Evolutionary conservation across 768 basidiomycete species (phyloP), one percentile per base, ranked within the genome.

Genomic region (Pholiota molesta): DNA sequence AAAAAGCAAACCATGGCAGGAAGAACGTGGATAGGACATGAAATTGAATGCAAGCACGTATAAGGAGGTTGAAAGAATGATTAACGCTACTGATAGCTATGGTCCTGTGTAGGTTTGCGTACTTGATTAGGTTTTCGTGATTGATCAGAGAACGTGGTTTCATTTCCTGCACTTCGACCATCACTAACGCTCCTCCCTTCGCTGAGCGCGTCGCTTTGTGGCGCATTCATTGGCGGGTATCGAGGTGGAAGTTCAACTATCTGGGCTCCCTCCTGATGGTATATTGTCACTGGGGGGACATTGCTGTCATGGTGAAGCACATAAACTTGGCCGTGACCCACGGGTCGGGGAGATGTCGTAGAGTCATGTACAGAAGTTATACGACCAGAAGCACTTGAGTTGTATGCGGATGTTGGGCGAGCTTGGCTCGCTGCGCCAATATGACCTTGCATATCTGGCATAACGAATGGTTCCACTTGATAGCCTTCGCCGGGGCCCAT

Each of bases 271-370:
- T 81, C 78, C 57, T 78, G 75, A 57, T 84, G 81, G 65, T 82
- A 86, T 19, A 86, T 83, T 2, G 85, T 84, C 42, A 88, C 83
- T 0, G 86, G 86, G 17, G 85, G 72, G 16, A 79, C 70, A 11
- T 85, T 83, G n/a, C 77, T 79, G 65, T 87, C 86, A 65, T 87
- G 86, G 64, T 87, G 87, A 33, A 88, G 79, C 42, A 86, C 83
- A 63, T 86, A 86, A 9, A 86, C 79, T 69, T 76, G 76, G 45
- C 65, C 42, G 23, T 57, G 52, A 53, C 52, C 35, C 29, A 62
- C 40, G 31, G 63, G 60, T 49, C 64, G 57, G 31, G 31, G 31
- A 26, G 62, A 52, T n/a, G 52, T 31, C 10, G 55, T 29, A 4
- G 59, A 59, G 39, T 61, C 68, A 52, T 63, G 66, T 14, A 64